Evolutionary conservation across 2,329 filamentous ascomycete species (phyloP), one percentile per base, ranked within the genome.

Genomic region (Paracamarosporium sp.): DNA sequence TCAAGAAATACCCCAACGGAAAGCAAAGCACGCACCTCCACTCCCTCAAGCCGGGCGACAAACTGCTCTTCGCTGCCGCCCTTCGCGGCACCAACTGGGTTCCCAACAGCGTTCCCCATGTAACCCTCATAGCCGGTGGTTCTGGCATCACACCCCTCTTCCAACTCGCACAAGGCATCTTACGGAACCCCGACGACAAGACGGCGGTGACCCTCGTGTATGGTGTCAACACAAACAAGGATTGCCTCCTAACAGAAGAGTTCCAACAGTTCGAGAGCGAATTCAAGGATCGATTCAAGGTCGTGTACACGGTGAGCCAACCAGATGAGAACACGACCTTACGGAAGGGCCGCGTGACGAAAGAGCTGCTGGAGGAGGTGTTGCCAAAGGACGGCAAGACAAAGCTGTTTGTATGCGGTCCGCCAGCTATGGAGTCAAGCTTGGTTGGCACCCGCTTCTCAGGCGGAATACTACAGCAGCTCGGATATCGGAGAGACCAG

Each of bases 91-190:
- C 84, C 70, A 66, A 74, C 31, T 90, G 85, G 83, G 79, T 74
- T 28, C 75, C 69, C 35, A 70, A 67, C 27, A 41, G 62, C n/a
- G 50, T 96, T 82, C 13, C 57, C 33, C 67, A 69, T 68, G 3
- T 92, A n/a, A 83, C 85, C 2, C 80, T 91, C 36, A 84, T 92
- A 41, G 89, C 89, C 0, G 89, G 90, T 43, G 89, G 90, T 12
- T 88, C 88, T 0, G 90, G 90, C 17, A 90, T 92, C 62, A 91
- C 89, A 0, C 89, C 90, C 0, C 83, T 89, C 62, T 90, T 86
- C 70, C 87, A 90, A 70, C 82, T 90, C 1, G 80, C 84, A 1
- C 83, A 81, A 47, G 85, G 85, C 2, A 88, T 90, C 55, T 77
- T 90, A n/a, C 73, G 78, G 43, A 85, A 90, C 66, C 82, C 86